Evolutionary conservation across 2,329 filamentous ascomycete genomes (phyloP).

Genomic region (Hortaea sp.): DNA sequence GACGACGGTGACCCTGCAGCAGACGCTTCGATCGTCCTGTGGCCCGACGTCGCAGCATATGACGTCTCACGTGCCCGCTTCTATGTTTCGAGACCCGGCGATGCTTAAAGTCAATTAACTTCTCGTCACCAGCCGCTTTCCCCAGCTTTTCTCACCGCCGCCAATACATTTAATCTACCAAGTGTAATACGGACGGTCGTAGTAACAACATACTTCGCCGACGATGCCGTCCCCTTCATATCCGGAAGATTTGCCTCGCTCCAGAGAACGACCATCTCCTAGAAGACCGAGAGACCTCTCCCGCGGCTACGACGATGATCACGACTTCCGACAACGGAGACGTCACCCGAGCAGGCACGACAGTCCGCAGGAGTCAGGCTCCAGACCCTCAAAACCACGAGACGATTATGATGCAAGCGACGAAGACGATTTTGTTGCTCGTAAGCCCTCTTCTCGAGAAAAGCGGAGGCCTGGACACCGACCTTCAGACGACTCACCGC

Average conservation of each 20-base stretch:
- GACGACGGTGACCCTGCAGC: no score
- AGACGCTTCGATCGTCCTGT: no score
- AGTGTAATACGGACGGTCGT: background rate
- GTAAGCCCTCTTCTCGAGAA: conserved; percentile 1
- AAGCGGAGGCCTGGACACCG: conserved; percentile 1
- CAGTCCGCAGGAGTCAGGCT: background rate
- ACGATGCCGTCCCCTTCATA: background rate
- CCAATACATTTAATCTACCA: background rate
- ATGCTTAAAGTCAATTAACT: background rate
- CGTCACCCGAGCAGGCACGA: conserved; percentile 1
- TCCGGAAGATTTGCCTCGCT: conserved; percentile 9
- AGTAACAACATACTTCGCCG: background rate
- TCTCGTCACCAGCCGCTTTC: background rate
- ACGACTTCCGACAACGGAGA: conserved; percentile 2
- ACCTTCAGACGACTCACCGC: conserved; percentile 1
- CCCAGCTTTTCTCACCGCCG: background rate
- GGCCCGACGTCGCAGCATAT: background rate
- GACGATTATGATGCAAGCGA: conserved; percentile 21
- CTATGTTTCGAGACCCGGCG: no score
- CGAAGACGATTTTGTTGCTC: conserved; percentile 15
- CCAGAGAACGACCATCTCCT: conserved; percentile 8
- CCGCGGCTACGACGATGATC: conserved; percentile 9
- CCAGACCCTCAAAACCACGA: conserved; percentile 3
- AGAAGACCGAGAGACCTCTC: conserved; percentile 1
- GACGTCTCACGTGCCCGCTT: background rate